Evolutionary conservation across 2,329 filamentous ascomycete genomes (phyloP).

Genomic region (Gnomoniopsis smithogilvyi): DNA sequence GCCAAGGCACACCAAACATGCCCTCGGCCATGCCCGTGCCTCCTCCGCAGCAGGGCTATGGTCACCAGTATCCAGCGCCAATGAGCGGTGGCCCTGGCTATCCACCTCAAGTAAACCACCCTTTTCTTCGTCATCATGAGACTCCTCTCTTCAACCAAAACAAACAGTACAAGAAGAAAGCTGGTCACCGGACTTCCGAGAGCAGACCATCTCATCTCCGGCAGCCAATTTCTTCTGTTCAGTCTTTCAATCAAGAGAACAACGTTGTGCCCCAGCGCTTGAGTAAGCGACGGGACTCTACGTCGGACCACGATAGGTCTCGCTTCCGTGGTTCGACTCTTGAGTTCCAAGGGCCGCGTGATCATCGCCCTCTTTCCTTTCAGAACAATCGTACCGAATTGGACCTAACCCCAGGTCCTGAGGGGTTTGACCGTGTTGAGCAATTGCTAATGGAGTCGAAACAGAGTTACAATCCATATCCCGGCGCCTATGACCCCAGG

Average conservation of each 20-base stretch:
- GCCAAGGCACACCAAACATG: constrained; percentile 66
- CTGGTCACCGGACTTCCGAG: constrained; percentile 43
- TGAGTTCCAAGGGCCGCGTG: constrained; percentile 21
- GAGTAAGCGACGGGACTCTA: constrained; percentile 42
- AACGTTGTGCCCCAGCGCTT: constrained; percentile 37
- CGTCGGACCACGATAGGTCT: constrained; percentile 20
- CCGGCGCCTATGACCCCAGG: constrained; percentile 47
- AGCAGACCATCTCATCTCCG: constrained; percentile 37
- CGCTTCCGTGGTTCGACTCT: constrained; percentile 7
- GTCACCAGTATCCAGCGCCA: constrained; percentile 58
- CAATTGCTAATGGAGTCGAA: constrained; percentile 66
- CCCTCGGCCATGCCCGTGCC: constrained; percentile 63
- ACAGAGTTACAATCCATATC: constrained; percentile 57
- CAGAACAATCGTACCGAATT: constrained; percentile 4
- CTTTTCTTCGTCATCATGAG: constrained; percentile 37
- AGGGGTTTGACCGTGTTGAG: constrained; percentile 74
- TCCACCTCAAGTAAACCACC: constrained; percentile 60
- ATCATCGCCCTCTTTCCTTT: constrained; percentile 24
- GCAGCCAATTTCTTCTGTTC: constrained; percentile 35
- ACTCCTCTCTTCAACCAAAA: constrained; percentile 29
- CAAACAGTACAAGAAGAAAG: constrained; percentile 39
- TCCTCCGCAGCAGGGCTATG: constrained; percentile 42
- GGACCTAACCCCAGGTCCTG: constrained; percentile 63
- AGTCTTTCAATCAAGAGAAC: constrained; percentile 30
- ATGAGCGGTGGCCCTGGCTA: constrained; percentile 47